Evolutionary conservation across 192 early-diverging fungal species (phyloP), one percentile per base, ranked within the genome.

Genomic region (Lobosporangium transversale): DNA sequence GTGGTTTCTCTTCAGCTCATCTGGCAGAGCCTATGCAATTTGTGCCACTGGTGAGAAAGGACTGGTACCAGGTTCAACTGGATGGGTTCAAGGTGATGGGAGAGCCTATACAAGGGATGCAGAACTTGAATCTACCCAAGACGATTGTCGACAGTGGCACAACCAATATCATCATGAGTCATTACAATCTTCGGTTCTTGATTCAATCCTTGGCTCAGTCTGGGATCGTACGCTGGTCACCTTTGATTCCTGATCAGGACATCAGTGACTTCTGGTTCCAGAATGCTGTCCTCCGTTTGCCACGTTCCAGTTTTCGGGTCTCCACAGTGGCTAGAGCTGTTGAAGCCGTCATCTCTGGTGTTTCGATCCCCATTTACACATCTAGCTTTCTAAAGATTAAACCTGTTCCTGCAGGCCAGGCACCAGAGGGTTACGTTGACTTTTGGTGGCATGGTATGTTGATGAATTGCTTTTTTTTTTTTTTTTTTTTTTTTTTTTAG

Each of bases 31-130:
- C 64, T 14, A 76, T 76, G 73, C 73, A 62, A 14, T 76, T 48
- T 51, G 73, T 76, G 14, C 73, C 73, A 0, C 15, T 76, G 36
- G 59, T 76, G 9, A 67, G 62, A 29, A 62, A 67, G 44, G 73
- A 76, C 29, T 76, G 73, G 64, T 76, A 67, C 42, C 73, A 67
- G 24, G 73, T 76, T 12, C 73, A 32, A 15, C 48, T 76, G 21
- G 73, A 76, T 24, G 73, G 73, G 36, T 76, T 76, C 65, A 58
- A 58, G n/a, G 64, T 76, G 12, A 76, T 67, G 73, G 73, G 73
- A 0, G 43, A 52, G 14, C 31, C 32, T 10, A 53, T 76, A 15
- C 23, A 44, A 7, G 71, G 71, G 9, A 76, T 76, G 64, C 49
- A 61, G 44, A 76, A 76, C n/a, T 48, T 76, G 43, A 76, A 76